Evolutionary conservation across 2,329 filamentous ascomycete species (phyloP).

Genomic region (Zymoseptoria tritici): DNA sequence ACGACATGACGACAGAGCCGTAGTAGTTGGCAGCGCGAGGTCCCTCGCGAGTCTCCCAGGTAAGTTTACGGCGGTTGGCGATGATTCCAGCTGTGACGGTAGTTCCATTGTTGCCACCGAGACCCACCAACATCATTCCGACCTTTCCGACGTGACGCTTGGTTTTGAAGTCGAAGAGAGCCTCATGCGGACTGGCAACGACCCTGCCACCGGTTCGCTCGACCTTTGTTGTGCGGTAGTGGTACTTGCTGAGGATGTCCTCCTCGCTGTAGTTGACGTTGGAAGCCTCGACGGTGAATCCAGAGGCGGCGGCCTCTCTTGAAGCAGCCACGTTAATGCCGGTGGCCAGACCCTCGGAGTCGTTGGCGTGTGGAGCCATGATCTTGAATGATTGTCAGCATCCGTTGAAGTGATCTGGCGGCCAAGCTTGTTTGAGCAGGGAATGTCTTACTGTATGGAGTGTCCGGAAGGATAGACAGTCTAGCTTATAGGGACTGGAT

Average conservation of each 20-base stretch:
- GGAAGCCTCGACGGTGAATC: constrained; percentile 82
- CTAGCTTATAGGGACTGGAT: not conserved
- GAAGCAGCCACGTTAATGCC: constrained; percentile 29
- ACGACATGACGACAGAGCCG: constrained; percentile 93
- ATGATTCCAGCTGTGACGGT: constrained; percentile 96
- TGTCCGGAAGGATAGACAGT: not conserved
- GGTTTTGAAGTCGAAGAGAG: constrained; percentile 93
- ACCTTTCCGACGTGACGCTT: constrained; percentile 88
- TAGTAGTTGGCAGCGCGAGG: constrained; percentile 88
- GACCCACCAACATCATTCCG: constrained; percentile 95
- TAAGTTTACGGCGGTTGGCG: constrained; percentile 78
- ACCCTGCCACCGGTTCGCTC: constrained; percentile 65
- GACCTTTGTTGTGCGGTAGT: constrained; percentile 88
- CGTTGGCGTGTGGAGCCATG: constrained; percentile 94
- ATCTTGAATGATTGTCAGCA: constrained; percentile 31
- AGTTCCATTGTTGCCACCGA: constrained; percentile 96
- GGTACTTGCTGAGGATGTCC: constrained; percentile 89
- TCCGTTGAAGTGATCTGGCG: not conserved
- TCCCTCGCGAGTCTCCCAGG: constrained; percentile 92
- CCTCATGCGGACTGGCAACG: constrained; percentile 79
- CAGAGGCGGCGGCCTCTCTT: constrained; percentile 20
- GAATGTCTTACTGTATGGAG: not conserved
- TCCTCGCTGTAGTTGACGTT: constrained; percentile 85
- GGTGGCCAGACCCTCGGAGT: constrained; percentile 49
- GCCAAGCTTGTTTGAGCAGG: not conserved